Conservation (phyloP, 2,329 filamentous ascomycete species). For the Exophiala xenobiotica region DNA sequence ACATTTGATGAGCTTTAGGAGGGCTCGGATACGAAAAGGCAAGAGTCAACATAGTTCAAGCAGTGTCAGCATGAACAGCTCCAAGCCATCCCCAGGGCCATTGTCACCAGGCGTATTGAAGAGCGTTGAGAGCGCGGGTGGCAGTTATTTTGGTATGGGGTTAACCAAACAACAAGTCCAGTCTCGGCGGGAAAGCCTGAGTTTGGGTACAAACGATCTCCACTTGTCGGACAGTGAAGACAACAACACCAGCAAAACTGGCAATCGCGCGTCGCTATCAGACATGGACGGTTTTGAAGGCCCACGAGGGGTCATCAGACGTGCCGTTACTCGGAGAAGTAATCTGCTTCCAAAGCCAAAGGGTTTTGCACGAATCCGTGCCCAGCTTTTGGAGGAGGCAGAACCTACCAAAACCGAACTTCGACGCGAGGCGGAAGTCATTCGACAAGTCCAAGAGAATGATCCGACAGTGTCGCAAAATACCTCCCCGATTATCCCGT, state of each 20-base stretch:
- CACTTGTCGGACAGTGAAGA: slow-evolving; percentile 76
- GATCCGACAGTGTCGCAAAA: slow-evolving; percentile 56
- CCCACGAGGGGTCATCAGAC: slow-evolving; percentile 73
- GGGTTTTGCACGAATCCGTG: slow-evolving; percentile 88
- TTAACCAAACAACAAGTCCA: slow-evolving; percentile 48
- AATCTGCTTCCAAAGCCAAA: slow-evolving; percentile 95
- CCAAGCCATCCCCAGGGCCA: slow-evolving; percentile 66
- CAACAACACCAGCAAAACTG: slow-evolving; percentile 49
- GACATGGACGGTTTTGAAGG: slow-evolving; percentile 33
- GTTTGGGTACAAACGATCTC: slow-evolving; percentile 83
- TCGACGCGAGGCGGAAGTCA: slow-evolving; percentile 88
- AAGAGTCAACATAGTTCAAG: slow-evolving; percentile 66
- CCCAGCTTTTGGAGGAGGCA: slow-evolving; percentile 82
- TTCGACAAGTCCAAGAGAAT: slow-evolving; percentile 89
- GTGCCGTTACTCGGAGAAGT: slow-evolving; percentile 79
- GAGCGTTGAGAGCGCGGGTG: slow-evolving; percentile 53
- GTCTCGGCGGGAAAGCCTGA: slow-evolving; percentile 80
- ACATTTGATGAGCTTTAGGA: slow-evolving; percentile 77
- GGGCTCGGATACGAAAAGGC: slow-evolving; percentile 57
- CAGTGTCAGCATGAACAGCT: slow-evolving; percentile 69
- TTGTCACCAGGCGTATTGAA: slow-evolving; percentile 70
- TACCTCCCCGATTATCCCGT: slow-evolving; percentile 34
- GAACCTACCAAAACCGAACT: slow-evolving; percentile 86
- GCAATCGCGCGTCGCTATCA: slow-evolving; percentile 35
- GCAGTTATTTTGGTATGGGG: slow-evolving; percentile 56